phyloP scores from a whole-genome alignment of 371 early-diverging fungal genomes.

The Lichtheimia ornata region DNA sequence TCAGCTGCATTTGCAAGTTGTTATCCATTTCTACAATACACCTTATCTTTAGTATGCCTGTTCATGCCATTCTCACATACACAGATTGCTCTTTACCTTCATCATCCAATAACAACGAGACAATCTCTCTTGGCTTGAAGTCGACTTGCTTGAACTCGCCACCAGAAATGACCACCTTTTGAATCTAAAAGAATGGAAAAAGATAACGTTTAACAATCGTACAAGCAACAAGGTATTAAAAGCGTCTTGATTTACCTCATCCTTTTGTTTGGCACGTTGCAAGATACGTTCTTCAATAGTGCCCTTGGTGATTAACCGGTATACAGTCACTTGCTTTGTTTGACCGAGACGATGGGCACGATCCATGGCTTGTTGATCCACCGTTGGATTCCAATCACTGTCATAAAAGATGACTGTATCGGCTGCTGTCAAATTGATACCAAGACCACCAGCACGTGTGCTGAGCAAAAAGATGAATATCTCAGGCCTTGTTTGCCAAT shows the following conservation, averaged over 20 bases:
- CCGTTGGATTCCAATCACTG: conserved; percentile 98
- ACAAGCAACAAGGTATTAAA: too few species aligned
- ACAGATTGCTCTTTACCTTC: conserved; percentile 37
- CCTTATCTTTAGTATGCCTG: not conserved
- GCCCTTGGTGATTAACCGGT: conserved; percentile 87
- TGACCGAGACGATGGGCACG: conserved; percentile 98
- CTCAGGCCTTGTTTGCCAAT: conserved; percentile 90
- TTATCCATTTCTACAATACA: conserved; percentile 46
- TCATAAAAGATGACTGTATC: conserved; percentile 99
- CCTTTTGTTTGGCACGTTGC: conserved; percentile 92
- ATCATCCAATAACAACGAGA: conserved; percentile 83
- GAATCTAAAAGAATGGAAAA: conserved; percentile 54
- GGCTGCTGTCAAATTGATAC: conserved; percentile 99
- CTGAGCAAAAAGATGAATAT: conserved; percentile 97
- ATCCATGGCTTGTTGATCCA: conserved; percentile 98
- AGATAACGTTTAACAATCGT: not conserved
- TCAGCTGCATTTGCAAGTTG: conserved; percentile 60
- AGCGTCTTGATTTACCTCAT: conserved; percentile 51
- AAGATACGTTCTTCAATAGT: conserved; percentile 94
- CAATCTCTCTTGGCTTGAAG: conserved; percentile 87
- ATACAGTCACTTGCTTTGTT: conserved; percentile 94
- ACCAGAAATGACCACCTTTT: conserved; percentile 96
- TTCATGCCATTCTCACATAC: not conserved
- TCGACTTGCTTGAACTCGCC: conserved; percentile 85
- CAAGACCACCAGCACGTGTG: conserved; percentile 99